Evolutionary conservation across 1,284 basidiomycete species (phyloP), one percentile per base, ranked within the genome.

Genomic region (Ustilago trichophora): DNA sequence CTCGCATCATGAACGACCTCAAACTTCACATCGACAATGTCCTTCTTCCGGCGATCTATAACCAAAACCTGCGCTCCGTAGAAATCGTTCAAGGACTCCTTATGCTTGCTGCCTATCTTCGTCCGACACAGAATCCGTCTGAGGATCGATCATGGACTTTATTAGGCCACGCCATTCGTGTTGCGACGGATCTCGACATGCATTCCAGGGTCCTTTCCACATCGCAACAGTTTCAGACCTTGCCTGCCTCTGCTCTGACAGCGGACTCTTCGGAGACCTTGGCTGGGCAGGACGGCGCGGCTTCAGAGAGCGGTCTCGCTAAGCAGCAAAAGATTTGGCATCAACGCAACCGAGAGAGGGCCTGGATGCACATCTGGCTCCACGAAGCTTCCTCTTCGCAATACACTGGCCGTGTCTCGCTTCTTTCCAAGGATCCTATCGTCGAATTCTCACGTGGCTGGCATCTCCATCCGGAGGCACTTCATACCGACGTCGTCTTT

Each of bases 361-460:
- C 62, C 2, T 68, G 65, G 65, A 68, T 68, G 58, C 58, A 68
- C 37, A 44, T 68, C 26, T 68, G 65, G 65, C 60, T 68, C 19
- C 65, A 68, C 41, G 65, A 68, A 32, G 58, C 59, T 11, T 68
- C 65, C 8, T 54, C 54, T 4, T 60, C 65, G 2, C 59, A 68
- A 27, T 62, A 68, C 40, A 68, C 65, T 1, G 65, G 65, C 32
- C 57, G 65, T n/a, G 46, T 54, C 35, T 63, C 58, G 11, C 51
- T 68, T 15, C 36, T 68, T 2, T 54, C 57, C 37, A 62, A 68
- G 29, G 58, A 68, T 24, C 58, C 58, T 8, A 56, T 68, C 40
- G 37, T 62, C n/a, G 56, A 60, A 21, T 33, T 46, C 4, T 68
- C 58, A 9, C 53, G 59, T 6, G 51, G 55, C 27, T 68, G 65